A percentile compares a stretch with the other conserved stretches of the same genome.
Evolutionary conservation across 495 filamentous ascomycete genomes (phyloP).

Genomic region (Penicillium paxilli): DNA sequence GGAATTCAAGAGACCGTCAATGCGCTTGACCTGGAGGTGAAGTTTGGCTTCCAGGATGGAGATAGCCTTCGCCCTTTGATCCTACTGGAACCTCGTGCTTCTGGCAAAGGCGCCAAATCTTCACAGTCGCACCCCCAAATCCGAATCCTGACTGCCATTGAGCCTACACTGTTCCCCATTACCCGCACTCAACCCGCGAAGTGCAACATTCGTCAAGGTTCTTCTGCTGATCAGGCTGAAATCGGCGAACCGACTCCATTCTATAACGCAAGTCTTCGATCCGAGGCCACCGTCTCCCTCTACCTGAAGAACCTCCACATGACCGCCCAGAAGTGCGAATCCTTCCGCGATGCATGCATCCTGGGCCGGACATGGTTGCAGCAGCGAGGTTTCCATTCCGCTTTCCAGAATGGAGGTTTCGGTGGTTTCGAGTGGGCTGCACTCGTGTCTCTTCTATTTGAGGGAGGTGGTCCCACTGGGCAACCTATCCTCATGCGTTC

Average conservation of each 20-base stretch:
- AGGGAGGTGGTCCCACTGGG: conserved; percentile 69
- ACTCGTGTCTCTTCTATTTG: conserved; percentile 75
- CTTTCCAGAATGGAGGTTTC: conserved; percentile 77
- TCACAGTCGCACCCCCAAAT: conserved; percentile 56
- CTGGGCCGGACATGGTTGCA: conserved; percentile 85
- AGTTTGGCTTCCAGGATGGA: conserved; percentile 69
- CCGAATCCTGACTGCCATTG: conserved; percentile 73
- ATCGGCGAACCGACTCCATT: conserved; percentile 64
- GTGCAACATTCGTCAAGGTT: conserved; percentile 62
- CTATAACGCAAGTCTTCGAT: conserved; percentile 83
- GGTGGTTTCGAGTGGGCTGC: conserved; percentile 89
- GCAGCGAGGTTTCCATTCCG: conserved; percentile 76
- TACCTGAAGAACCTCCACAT: conserved; percentile 74
- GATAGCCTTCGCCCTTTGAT: conserved; percentile 78
- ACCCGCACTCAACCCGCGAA: conserved; percentile 68
- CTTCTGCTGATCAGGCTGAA: conserved; percentile 35
- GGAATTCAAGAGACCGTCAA: conserved; percentile 57
- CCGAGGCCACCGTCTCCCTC: conserved; percentile 69
- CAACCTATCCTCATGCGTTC: conserved; percentile 69
- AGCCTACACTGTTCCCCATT: conserved; percentile 63
- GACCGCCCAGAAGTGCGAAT: conserved; percentile 62
- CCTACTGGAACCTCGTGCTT: conserved; percentile 45
- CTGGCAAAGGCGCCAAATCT: conserved; percentile 20
- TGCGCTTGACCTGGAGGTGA: conserved; percentile 52
- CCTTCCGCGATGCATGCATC: conserved; percentile 79